phyloP scores from a whole-genome alignment of 1,139 yeast genomes.

The Yarrowia galli region DNA sequence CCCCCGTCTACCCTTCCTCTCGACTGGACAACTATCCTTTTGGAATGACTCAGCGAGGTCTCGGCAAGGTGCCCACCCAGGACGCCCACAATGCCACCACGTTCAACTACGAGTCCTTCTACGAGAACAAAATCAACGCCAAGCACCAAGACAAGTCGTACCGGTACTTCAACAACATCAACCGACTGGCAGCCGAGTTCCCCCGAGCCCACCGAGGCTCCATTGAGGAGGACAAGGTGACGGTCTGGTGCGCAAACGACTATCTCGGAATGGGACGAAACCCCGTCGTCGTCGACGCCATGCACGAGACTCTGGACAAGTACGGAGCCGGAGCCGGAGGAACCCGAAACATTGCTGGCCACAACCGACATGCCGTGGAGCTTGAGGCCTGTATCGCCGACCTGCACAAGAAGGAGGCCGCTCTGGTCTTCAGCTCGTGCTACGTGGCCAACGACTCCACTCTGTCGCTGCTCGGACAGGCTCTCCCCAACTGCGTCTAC shows the following conservation, averaged over 20 bases:
- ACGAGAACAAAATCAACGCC: constrained; percentile 66
- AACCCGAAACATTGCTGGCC: constrained; percentile 98
- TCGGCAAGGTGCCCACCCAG: constrained; percentile 46
- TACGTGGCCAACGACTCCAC: constrained; percentile 97
- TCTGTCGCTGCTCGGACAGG: constrained; percentile 89
- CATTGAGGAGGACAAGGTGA: constrained; percentile 77
- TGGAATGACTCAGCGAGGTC: constrained; percentile 38
- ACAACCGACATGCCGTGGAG: constrained; percentile 83
- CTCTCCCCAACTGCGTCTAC: constrained; percentile 85
- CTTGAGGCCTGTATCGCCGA: constrained; percentile 88
- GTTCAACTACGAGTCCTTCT: constrained; percentile 72
- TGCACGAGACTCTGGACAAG: constrained; percentile 81
- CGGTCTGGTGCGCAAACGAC: constrained; percentile 99
- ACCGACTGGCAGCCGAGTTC: constrained; percentile 90
- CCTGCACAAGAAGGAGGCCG: constrained; percentile 93
- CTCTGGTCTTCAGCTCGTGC: constrained; percentile 93
- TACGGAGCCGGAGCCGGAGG: constrained; percentile 99
- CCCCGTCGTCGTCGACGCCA: constrained; percentile 70
- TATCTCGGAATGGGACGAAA: constrained; percentile 94
- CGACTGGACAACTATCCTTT: constrained; percentile 45
- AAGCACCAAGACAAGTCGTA: constrained; percentile 91
- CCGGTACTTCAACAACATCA: constrained; percentile 95
- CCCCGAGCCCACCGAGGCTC: constrained; percentile 86
- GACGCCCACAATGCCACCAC: constrained; percentile 48
- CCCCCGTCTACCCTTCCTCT: constrained; percentile 44